Base-by-base conservation (phyloP, 108 stramenopile genomes). In the Cyclotella baltica region DNA sequence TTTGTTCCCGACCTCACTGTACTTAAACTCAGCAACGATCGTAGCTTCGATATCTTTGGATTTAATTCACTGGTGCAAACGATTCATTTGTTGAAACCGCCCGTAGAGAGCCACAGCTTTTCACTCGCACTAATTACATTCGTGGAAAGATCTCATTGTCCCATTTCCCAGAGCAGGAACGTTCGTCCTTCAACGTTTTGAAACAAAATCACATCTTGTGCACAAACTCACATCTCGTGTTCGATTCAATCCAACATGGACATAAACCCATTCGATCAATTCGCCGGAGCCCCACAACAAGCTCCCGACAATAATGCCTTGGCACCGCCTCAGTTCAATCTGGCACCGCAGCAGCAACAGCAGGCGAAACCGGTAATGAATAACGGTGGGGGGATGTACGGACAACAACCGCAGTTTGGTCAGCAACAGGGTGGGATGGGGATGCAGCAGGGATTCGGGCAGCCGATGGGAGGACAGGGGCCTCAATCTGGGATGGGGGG, bases 351-450 rank as follows among this genome's bases (percentile, higher is more conserved):
- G 27, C 64, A 67, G 62, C 73, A 75, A 29, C 73, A 48, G 13
- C 53, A 9, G 19, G 13, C 48, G 2, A 57, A 56, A 22, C 75
- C 67, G 35, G 69, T 80, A 13, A 58, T 72, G 51, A 75, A 78
- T 78, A 59, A 57, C 31, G 31, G 30, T 33, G 68, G 68, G 19
- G 52, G 51, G n/a, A n/a, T n/a, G 70, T 56, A 68, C 70, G 68
- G 63, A 69, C 82, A 72, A 16, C 69, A 19, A 61, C 67, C 33
- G 6, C 72, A n/a, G 51, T 66, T 10, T 3, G 51, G n/a, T 15
- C 58, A 57, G 28, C 56, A 51, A 36, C 53, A 22, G 59, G 33
- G 62, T 66, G 25, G 25, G 55, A 55, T 34, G 29, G 25, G 11
- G 55, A 36, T 37, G 40, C 40, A 43, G 40, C 40, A 43, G 13